These are phyloP conservation scores for Plasmodium vivax DNA, from an alignment of 169 alveolate species.

Conservation along the genomic window DNA sequence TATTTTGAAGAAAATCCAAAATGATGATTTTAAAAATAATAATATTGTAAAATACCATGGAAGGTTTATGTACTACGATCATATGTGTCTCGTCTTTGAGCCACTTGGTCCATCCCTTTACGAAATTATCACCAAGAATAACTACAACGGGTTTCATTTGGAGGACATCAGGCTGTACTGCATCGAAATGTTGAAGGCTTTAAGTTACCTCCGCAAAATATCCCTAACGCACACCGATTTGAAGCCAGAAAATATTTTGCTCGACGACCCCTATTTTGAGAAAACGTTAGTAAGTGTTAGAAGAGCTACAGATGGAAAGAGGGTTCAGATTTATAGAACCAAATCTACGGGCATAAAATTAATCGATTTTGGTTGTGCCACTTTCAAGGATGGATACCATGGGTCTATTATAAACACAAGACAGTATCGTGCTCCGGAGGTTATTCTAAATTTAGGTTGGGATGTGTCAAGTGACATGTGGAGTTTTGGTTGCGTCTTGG, in stretches of 20 bases:
- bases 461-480: conserved; percentile 95
- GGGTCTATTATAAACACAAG: conserved; percentile 97
- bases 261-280: conserved; percentile 86
- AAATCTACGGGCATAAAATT: conserved; percentile 91
- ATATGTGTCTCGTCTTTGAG: conserved; percentile 96
- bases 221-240: conserved; percentile 98
- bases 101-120: conserved; percentile 95
- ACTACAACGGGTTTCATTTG: conserved; percentile 93
- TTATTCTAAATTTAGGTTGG: conserved; percentile 95
- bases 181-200: conserved; percentile 92
- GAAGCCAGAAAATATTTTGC: conserved; percentile 97
- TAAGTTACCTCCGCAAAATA: conserved; percentile 92
- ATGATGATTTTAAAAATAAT: conserved; percentile 89
- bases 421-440: conserved; percentile 99
- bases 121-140: conserved; percentile 94
- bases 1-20: conserved; percentile 86
- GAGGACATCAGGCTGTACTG: conserved; percentile 94
- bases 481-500: conserved; percentile 96
- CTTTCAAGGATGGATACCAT: conserved; percentile 95
- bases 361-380: conserved; percentile 99
- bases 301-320: conserved; percentile 78
- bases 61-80: conserved; percentile 90
- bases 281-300: conserved; percentile 80
- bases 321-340: conserved; percentile 81
- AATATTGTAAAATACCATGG: conserved; percentile 92